A percentile compares a stretch with the other conserved stretches of the same genome.
Conservation (phyloP, 805 yeast species). For the Saccharomycopsis fodiens region DNA sequence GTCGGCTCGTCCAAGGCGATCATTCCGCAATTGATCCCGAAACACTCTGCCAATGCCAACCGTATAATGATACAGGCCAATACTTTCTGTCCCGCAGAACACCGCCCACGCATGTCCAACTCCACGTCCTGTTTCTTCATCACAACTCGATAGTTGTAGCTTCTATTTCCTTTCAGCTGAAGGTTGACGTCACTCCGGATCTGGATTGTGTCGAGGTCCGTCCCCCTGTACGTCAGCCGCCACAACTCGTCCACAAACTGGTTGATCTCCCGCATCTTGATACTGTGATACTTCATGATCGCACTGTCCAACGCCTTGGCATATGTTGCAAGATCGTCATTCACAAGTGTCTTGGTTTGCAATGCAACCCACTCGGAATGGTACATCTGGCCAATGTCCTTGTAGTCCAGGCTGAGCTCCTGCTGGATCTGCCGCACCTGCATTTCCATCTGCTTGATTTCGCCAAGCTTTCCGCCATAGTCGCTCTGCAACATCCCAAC, state of each 20-base stretch:
- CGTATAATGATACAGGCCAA: slow-evolving; percentile 87
- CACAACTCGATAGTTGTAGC: slow-evolving; percentile 88
- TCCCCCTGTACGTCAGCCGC: slow-evolving; percentile 90
- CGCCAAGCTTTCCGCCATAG: slow-evolving; percentile 78
- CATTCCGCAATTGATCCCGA: slow-evolving; percentile 91
- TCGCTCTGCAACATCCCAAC: slow-evolving; percentile 51
- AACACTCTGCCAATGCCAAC: slow-evolving; percentile 88
- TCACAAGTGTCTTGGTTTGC: slow-evolving; percentile 67
- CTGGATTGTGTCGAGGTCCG: slow-evolving; percentile 87
- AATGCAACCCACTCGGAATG: slow-evolving; percentile 66
- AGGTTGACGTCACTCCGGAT: slow-evolving; percentile 62
- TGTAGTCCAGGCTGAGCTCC: slow-evolving; percentile 67
- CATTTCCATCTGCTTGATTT: slow-evolving; percentile 71
- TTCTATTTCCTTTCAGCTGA: slow-evolving; percentile 38
- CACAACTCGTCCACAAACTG: slow-evolving; percentile 82
- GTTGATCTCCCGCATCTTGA: slow-evolving; percentile 91
- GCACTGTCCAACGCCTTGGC: slow-evolving; percentile 85
- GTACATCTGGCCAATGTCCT: slow-evolving; percentile 55
- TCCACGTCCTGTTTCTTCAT: slow-evolving; percentile 91
- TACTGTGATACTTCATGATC: slow-evolving; percentile 83
- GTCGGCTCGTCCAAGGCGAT: slow-evolving; percentile 98
- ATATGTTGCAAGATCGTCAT: slow-evolving; percentile 75
- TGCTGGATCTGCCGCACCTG: slow-evolving; percentile 48
- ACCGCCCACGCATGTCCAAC: slow-evolving; percentile 95
- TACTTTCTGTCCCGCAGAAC: slow-evolving; percentile 97